Conservation (phyloP, 2,329 filamentous ascomycete genomes). For the Sclerotinia minor region DNA sequence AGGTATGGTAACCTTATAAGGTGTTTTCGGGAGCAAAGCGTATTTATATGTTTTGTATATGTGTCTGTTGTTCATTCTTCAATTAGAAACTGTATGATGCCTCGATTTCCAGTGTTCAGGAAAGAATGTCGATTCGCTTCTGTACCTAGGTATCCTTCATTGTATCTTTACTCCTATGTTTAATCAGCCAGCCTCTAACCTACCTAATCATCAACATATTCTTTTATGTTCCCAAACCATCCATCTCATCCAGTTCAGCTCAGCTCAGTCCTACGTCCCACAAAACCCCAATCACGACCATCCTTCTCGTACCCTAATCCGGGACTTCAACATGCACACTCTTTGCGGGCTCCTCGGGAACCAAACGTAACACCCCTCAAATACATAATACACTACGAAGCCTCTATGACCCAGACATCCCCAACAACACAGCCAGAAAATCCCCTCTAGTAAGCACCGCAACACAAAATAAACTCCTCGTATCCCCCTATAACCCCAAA, state of each 20-base stretch:
- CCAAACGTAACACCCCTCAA: background rate
- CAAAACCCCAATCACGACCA: background rate
- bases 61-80: background rate
- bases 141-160: background rate
- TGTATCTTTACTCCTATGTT: background rate
- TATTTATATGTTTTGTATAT: background rate
- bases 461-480: background rate
- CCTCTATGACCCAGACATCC: background rate
- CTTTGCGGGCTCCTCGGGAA: conserved; percentile 7
- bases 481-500: background rate
- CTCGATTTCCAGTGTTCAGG: background rate
- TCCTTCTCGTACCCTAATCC: conserved; percentile 1
- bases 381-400: background rate
- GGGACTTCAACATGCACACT: background rate
- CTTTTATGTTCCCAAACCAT: background rate
- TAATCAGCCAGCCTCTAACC: background rate
- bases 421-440: background rate
- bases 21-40: background rate
- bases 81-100: too few species aligned
- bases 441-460: background rate
- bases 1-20: background rate
- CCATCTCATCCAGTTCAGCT: background rate
- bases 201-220: background rate
- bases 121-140: too few species aligned
- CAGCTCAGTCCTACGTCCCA: conserved; percentile 1